These are phyloP conservation scores for Chaetomium globosum DNA, from an alignment of 2,329 filamentous ascomycete genomes.

Conservation along the genomic window DNA sequence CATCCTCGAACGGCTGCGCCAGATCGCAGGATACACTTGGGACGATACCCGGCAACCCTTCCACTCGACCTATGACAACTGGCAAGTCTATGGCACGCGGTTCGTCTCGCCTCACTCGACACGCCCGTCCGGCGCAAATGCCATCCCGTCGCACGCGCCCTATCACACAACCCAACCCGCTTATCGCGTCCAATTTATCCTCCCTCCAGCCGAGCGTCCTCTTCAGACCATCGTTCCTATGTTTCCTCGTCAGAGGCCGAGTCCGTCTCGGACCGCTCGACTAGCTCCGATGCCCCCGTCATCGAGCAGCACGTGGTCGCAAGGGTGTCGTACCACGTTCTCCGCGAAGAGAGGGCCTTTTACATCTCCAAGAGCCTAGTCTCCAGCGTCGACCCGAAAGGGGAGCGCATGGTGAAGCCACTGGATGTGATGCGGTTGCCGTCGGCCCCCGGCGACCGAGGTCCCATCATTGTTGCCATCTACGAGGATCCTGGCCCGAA, in stretches of 20 bases:
- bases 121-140: slow-evolving; percentile 47
- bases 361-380: slow-evolving; percentile 77
- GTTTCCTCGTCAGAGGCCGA: slow-evolving; percentile 46
- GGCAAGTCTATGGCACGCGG: slow-evolving; percentile 70
- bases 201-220: slow-evolving; percentile 46
- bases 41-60: slow-evolving; percentile 63
- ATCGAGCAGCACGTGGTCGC: slow-evolving; percentile 72
- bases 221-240: slow-evolving; percentile 45
- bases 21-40: slow-evolving; percentile 76
- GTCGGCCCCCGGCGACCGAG: slow-evolving; percentile 68
- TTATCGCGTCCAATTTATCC: slow-evolving; percentile 48
- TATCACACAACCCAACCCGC: slow-evolving; percentile 50
- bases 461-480: slow-evolving; percentile 74
- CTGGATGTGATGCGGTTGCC: slow-evolving; percentile 76
- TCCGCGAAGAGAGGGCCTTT: slow-evolving; percentile 84
- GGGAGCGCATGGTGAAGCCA: slow-evolving; percentile 76
- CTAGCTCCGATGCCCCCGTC: slow-evolving; percentile 53
- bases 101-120: slow-evolving; percentile 54
- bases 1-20: slow-evolving; percentile 71
- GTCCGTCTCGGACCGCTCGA: slow-evolving; percentile 45
- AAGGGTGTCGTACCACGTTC: slow-evolving; percentile 76
- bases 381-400: slow-evolving; percentile 69
- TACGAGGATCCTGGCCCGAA: slow-evolving; percentile 79
- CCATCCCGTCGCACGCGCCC: slow-evolving; percentile 41
- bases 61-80: slow-evolving; percentile 83